Conservation (phyloP, 1,284 basidiomycete genomes). For the Kalmanozyma brasiliensis region DNA sequence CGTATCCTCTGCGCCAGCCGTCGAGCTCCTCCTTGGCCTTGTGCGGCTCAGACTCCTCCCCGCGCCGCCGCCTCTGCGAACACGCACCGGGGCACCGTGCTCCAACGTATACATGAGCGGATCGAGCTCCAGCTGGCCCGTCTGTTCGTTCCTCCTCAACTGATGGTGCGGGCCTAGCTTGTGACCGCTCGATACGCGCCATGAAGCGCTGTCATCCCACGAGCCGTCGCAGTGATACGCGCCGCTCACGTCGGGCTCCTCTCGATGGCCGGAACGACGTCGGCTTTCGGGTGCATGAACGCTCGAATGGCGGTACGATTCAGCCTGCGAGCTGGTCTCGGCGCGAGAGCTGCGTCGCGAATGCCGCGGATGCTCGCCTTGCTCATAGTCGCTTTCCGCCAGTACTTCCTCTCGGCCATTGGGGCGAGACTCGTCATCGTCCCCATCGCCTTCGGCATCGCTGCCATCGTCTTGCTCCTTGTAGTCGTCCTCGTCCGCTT, state of each 20-base stretch:
- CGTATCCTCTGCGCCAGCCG: slow-evolving; percentile 8
- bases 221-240: slow-evolving; percentile 39
- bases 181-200: slow-evolving; percentile 52
- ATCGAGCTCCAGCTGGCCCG: slow-evolving; percentile 36
- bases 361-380: slow-evolving; percentile 26
- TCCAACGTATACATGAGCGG: slow-evolving; percentile 38
- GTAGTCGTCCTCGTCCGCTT: slow-evolving; percentile 13
- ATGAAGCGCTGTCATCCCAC: slow-evolving; percentile 46
- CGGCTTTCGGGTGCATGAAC: slow-evolving; percentile 32
- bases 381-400: slow-evolving; percentile 39
- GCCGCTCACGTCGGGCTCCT: slow-evolving; percentile 12
- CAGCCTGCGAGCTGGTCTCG: slow-evolving; percentile 20
- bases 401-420: slow-evolving; percentile 19
- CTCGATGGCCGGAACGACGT: slow-evolving; percentile 11
- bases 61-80: slow-evolving; percentile 4
- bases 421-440: slow-evolving; percentile 20
- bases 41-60: slow-evolving; percentile 10
- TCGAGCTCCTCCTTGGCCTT: slow-evolving; percentile 1
- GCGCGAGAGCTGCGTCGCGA: slow-evolving; percentile 33
- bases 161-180: slow-evolving; percentile 54
- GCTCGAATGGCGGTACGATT: slow-evolving; percentile 33
- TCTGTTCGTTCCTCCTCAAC: slow-evolving; percentile 35
- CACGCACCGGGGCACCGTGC: slow-evolving; percentile 27
- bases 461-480: slow-evolving; percentile 14
- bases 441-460: slow-evolving; percentile 2